These are phyloP conservation scores for Ceratobasidium sp. DNA, from an alignment of 1,284 basidiomycete species.

Conservation along the genomic window DNA sequence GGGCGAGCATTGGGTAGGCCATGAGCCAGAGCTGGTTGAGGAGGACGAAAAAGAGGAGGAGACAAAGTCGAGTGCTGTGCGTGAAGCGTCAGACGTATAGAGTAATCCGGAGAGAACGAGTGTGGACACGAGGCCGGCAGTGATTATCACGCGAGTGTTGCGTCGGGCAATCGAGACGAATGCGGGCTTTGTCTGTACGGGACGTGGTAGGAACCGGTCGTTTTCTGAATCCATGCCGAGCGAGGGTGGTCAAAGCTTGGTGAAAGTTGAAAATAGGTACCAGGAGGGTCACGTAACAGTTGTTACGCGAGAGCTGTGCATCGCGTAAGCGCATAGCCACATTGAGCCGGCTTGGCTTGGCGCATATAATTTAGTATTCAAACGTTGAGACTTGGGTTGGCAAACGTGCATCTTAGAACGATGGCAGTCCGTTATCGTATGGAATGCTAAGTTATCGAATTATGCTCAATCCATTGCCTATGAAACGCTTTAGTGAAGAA, in stretches of 20 bases:
- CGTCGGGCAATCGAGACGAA: conserved; percentile 12
- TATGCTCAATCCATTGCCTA: not conserved
- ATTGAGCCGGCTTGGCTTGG: no score
- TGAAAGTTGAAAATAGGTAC: conserved; percentile 1
- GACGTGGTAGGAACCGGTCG: conserved; percentile 9
- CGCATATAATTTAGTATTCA: no score
- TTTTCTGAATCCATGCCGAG: conserved; percentile 21
- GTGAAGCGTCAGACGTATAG: conserved; percentile 23
- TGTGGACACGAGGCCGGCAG: conserved; percentile 28
- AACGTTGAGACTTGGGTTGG: no score
- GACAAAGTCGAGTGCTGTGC: conserved; percentile 27
- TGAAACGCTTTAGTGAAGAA: no score
- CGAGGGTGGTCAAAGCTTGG: not conserved
- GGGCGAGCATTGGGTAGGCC: conserved; percentile 46
- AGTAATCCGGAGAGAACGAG: conserved; percentile 24
- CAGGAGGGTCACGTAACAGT: not conserved
- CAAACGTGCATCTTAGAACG: no score
- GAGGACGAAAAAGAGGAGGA: conserved; percentile 5
- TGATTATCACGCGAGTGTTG: conserved; percentile 34
- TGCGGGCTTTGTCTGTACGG: conserved; percentile 3
- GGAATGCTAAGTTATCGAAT: no score
- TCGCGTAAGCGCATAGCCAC: conserved; percentile 8
- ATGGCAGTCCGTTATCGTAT: no score
- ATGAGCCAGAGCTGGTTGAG: not conserved
- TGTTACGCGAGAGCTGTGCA: conserved; percentile 6